Percentiles rank a stretch among this genome's conserved stretches.
These are phyloP conservation scores for Fagopyrum homotropicum DNA, from an alignment of 148 eudicot species.

Conservation along the genomic window DNA sequence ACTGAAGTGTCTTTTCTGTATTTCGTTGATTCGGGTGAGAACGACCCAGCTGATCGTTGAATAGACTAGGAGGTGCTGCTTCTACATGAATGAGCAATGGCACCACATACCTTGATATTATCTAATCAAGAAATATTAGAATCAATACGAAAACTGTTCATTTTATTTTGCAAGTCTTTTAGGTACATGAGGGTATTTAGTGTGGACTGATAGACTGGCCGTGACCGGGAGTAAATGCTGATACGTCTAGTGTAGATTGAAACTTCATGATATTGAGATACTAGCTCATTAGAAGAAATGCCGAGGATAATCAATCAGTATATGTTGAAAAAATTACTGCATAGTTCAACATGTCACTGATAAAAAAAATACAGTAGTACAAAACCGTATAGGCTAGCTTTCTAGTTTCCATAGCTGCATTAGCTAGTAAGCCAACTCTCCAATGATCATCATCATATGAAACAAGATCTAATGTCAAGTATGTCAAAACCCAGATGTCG, in stretches of 20 bases:
- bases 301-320: not conserved
- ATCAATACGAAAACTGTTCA: not conserved
- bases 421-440: too few relatives aligned
- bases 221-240: too few relatives aligned
- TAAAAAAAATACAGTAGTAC: not conserved
- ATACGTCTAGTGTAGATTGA: too few relatives aligned
- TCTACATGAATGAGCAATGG: not conserved
- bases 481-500: not conserved
- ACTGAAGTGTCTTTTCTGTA: not conserved
- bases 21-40: too few relatives aligned
- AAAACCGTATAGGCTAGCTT: not conserved
- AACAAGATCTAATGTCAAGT: not conserved
- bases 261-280: not conserved
- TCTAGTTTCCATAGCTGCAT: not conserved
- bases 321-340: not conserved
- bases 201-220: too few relatives aligned
- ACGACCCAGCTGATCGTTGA: too few relatives aligned
- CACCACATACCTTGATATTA: not conserved
- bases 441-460: not conserved
- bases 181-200: too few relatives aligned
- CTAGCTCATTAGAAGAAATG: not conserved
- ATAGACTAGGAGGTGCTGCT: not conserved
- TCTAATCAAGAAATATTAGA: not conserved
- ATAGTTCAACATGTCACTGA: slow-evolving; percentile 4
- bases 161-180: not conserved